Evolutionary conservation across 139 green algal species (phyloP).

Genomic region (Choricystis sp.): DNA sequence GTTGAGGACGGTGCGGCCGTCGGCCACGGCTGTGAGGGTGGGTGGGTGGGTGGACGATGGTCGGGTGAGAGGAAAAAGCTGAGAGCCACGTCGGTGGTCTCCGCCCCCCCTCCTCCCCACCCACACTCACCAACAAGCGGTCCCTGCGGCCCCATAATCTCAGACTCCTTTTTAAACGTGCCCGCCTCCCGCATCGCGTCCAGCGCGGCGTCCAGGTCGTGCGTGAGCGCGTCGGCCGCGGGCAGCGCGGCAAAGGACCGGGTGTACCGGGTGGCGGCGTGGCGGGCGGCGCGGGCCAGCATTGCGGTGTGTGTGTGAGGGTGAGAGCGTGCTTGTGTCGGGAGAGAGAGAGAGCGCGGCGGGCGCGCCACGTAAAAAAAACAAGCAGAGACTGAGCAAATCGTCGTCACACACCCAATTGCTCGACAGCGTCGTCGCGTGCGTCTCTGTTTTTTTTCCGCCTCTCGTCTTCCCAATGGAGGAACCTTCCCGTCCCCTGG

Average conservation of each 20-base stretch:
- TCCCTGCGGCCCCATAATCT: slow-evolving; percentile 21
- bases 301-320: slow-evolving; percentile 1
- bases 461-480: too few species aligned
- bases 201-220: not conserved
- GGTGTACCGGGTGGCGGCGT: too few species aligned
- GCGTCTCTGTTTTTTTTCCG: too few species aligned
- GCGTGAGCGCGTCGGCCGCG: not conserved
- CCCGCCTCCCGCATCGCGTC: slow-evolving; percentile 14
- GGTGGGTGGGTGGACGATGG: not conserved
- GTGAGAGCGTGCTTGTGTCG: too few species aligned
- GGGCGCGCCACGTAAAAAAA: too few species aligned
- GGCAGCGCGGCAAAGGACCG: not conserved
- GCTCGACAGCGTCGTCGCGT: too few species aligned
- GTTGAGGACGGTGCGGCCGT: slow-evolving; percentile 18
- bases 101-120: not conserved
- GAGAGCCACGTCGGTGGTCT: not conserved
- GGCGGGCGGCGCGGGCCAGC: too few species aligned
- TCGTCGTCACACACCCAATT: too few species aligned
- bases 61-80: not conserved
- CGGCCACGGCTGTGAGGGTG: not conserved
- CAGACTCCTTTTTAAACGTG: slow-evolving; percentile 29
- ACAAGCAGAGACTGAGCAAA: too few species aligned
- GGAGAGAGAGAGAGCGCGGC: too few species aligned
- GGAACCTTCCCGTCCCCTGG: too few species aligned
- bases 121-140: slow-evolving; percentile 8